Conservation (phyloP, 1,284 basidiomycete genomes). For the Macrocystidia cucumis region DNA sequence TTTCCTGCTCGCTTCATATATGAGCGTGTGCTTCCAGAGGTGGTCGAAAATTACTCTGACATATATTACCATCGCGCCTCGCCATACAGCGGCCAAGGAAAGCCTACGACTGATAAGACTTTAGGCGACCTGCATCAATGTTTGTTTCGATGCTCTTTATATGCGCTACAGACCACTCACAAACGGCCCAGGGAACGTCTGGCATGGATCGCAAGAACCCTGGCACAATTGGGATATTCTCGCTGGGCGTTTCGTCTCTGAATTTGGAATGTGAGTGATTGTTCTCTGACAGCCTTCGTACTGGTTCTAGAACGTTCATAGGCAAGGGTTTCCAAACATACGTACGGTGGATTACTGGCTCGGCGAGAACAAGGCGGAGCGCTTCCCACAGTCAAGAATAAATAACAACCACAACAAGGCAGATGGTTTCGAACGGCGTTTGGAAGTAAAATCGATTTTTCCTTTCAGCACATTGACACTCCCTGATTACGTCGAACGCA, state of each 20-base stretch:
- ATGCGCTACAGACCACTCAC: constrained; percentile 5
- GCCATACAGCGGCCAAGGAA: constrained; percentile 79
- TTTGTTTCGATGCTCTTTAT: constrained; percentile 35
- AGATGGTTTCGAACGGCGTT: constrained; percentile 75
- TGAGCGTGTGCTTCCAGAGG: constrained; percentile 70
- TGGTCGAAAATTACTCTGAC: constrained; percentile 58
- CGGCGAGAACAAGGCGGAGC: constrained; percentile 57
- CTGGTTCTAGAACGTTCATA: constrained; percentile 17
- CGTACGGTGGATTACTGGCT: constrained; percentile 84
- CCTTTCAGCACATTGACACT: neutral
- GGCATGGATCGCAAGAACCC: constrained; percentile 82
- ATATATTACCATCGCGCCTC: constrained; percentile 79
- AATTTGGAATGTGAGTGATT: constrained; percentile 70
- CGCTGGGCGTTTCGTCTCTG: constrained; percentile 82
- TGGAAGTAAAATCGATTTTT: constrained; percentile 48
- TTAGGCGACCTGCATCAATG: constrained; percentile 87
- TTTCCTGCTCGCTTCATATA: constrained; percentile 88
- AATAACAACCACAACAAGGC: constrained; percentile 88
- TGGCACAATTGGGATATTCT: constrained; percentile 89
- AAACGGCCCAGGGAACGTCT: constrained; percentile 67
- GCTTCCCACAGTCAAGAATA: constrained; percentile 81
- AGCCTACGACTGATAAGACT: constrained; percentile 64
- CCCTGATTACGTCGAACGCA: constrained; percentile 9
- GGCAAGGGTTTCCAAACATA: constrained; percentile 79
- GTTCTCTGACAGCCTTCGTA: neutral